A percentile compares a stretch with the other conserved stretches of the same genome.
These are phyloP conservation scores for Gossypium bickii DNA, from an alignment of 345 rosid species.

Conservation along the genomic window DNA sequence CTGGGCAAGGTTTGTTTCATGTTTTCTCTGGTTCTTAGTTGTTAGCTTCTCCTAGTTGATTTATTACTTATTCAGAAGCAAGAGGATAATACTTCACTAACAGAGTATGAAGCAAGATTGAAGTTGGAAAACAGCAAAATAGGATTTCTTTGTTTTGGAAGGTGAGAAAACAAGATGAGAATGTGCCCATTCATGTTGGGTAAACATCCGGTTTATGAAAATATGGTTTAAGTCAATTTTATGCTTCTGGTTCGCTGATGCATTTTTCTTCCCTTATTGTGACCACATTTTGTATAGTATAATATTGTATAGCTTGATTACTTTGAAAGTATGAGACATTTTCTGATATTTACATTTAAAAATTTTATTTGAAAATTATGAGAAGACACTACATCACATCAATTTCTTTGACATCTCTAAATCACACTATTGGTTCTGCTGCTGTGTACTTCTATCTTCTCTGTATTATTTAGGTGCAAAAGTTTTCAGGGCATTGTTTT, in stretches of 20 bases:
- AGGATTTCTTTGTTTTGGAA: neutral
- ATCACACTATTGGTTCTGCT: neutral
- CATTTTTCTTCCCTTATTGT: neutral
- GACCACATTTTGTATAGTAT: neutral
- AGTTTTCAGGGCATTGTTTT: neutral
- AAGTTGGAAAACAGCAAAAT: neutral
- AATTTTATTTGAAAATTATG: neutral
- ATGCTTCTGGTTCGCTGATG: neutral
- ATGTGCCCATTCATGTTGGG: neutral
- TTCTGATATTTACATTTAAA: neutral
- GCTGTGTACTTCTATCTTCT: neutral
- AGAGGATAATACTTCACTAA: neutral
- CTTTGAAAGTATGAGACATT: neutral
- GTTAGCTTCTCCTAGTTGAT: neutral
- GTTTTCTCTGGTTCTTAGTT: neutral
- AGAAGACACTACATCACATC: neutral
- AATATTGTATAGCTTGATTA: neutral
- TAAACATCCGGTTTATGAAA: neutral
- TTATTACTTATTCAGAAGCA: conserved; percentile 1
- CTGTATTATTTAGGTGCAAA: neutral
- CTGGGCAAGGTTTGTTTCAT: neutral
- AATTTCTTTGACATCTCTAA: neutral
- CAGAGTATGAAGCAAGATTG: neutral
- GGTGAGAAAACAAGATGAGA: neutral
- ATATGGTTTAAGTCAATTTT: neutral